Evolutionary conservation across 345 rosid species (phyloP).

Genomic region (Leavenworthia alabamica): DNA sequence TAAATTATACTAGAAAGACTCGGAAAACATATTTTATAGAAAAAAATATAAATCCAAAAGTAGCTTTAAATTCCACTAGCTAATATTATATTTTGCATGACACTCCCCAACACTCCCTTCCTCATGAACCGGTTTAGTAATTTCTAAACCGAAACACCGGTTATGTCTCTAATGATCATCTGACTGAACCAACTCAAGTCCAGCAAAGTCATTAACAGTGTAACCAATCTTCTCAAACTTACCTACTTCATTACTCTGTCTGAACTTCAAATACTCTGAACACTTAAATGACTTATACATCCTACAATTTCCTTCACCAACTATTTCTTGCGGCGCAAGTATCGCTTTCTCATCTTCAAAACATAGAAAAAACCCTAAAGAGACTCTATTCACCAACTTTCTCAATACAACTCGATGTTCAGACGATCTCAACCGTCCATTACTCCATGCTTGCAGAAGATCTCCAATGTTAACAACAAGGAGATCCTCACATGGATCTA

Average conservation of each 20-base stretch:
- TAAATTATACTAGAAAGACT: background rate
- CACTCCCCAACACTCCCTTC: background rate
- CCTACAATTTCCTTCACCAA: conserved; percentile 41
- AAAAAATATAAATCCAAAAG: background rate
- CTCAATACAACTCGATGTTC: conserved; percentile 63
- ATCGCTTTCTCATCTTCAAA: conserved; percentile 63
- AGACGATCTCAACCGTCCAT: conserved; percentile 57
- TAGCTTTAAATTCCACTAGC: conserved; percentile 24
- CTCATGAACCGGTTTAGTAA: background rate
- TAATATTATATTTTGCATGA: background rate
- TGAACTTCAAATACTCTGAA: conserved; percentile 51
- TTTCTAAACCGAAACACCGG: background rate
- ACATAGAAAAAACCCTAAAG: conserved; percentile 66
- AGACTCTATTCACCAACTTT: conserved; percentile 38
- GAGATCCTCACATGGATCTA: conserved; percentile 39
- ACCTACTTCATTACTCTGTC: conserved; percentile 55
- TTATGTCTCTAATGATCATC: conserved; percentile 3
- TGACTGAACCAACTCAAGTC: conserved; percentile 22
- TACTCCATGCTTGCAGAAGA: conserved; percentile 82
- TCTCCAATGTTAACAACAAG: conserved; percentile 66
- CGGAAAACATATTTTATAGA: background rate
- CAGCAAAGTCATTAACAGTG: conserved; percentile 65
- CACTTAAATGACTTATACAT: conserved; percentile 49
- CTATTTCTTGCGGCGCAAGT: conserved; percentile 51
- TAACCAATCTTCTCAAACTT: conserved; percentile 58